phyloP scores from a whole-genome alignment of 2,329 filamentous ascomycete genomes.

The Colletotrichum caudatum region DNA sequence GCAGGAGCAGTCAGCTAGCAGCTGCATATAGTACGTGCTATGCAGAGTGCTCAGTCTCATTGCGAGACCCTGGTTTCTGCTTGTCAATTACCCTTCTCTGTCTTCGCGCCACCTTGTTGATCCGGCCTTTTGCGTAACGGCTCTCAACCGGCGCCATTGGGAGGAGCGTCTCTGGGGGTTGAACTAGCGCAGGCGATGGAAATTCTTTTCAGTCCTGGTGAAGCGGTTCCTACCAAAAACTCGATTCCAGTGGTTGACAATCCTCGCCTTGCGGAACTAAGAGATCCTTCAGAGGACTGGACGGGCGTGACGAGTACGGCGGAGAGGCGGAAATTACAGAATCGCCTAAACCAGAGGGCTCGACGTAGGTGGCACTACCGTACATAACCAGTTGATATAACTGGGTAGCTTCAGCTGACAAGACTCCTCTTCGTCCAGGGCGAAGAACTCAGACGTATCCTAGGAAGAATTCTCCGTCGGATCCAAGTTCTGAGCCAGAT shows the following conservation, averaged over 20 bases:
- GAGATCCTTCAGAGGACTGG: conserved; percentile 49
- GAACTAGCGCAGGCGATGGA: conserved; percentile 15
- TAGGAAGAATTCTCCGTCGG: background rate
- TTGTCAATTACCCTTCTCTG: background rate
- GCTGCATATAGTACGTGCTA: conserved; percentile 22
- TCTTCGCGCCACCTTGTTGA: background rate
- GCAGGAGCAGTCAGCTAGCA: conserved; percentile 19
- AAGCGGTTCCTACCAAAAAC: conserved; percentile 15
- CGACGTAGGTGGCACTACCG: conserved; percentile 22
- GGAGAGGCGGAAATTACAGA: conserved; percentile 41
- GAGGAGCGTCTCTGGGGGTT: background rate
- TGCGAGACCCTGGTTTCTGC: background rate
- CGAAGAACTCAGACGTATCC: background rate
- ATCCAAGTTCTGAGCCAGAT: background rate
- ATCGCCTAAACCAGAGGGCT: conserved; percentile 39
- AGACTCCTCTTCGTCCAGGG: background rate
- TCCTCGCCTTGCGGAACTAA: conserved; percentile 23
- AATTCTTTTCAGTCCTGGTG: conserved; percentile 26
- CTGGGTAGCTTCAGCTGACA: background rate
- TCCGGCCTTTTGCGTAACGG: no score
- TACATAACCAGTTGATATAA: background rate
- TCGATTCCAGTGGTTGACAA: conserved; percentile 25
- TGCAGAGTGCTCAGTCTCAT: background rate
- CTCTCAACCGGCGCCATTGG: background rate
- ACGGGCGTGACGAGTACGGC: conserved; percentile 48